phyloP scores from a whole-genome alignment of 208 protist species.

The Trypanosoma platydactyli region DNA sequence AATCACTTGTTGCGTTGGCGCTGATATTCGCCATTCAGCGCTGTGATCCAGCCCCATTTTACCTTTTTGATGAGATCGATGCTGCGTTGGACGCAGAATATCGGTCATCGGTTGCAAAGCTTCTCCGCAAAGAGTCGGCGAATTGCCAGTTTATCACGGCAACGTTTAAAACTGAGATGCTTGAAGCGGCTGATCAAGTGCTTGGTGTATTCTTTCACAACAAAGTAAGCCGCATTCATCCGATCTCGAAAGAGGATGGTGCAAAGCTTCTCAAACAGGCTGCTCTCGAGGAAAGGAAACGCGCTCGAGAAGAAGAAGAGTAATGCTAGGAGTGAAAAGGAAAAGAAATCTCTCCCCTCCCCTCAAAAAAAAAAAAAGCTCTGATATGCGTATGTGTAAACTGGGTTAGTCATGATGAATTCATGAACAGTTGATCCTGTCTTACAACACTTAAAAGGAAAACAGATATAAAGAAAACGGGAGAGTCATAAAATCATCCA shows the following conservation, averaged over 20 bases:
- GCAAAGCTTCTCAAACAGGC: conserved; percentile 57
- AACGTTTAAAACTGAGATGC: conserved; percentile 97
- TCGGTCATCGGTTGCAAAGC: conserved; percentile 85
- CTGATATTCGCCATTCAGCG: conserved; percentile 99
- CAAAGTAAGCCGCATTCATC: conserved; percentile 92
- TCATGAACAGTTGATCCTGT: no score
- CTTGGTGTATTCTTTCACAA: conserved; percentile 96
- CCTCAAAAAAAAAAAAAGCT: conserved; percentile 6
- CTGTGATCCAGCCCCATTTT: conserved; percentile 99
- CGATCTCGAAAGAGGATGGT: conserved; percentile 73
- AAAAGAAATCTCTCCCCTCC: no score
- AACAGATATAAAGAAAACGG: no score
- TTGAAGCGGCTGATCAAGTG: conserved; percentile 92
- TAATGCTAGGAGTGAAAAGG: not conserved
- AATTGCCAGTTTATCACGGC: conserved; percentile 98
- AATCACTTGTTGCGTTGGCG: conserved; percentile 98
- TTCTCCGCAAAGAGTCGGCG: conserved; percentile 92
- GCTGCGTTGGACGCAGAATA: conserved; percentile 97
- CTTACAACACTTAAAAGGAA: no score
- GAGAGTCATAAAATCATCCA: no score
- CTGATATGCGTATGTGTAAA: not conserved
- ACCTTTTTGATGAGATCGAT: conserved; percentile 99
- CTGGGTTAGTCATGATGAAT: no score
- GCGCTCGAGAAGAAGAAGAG: conserved; percentile 44
- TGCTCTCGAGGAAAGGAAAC: conserved; percentile 60